Conservation (phyloP, 2,329 filamentous ascomycete genomes). For the Akanthomyces uredinophilus region DNA sequence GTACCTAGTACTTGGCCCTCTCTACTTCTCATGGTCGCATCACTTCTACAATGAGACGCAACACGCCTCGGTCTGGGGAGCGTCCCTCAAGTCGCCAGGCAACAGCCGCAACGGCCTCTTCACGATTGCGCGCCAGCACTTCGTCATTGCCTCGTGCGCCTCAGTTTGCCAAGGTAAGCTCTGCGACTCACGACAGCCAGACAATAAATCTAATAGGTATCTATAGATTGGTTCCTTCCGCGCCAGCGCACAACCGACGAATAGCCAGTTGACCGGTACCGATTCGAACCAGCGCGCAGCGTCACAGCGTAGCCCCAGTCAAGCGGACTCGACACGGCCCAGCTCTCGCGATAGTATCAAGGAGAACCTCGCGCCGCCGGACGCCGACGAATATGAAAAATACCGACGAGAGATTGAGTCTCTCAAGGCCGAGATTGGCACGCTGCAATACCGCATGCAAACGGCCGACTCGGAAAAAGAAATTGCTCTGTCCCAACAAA, state of each 20-base stretch:
- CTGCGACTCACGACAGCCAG: background rate
- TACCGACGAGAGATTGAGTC: slow-evolving; percentile 62
- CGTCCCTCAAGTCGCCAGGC: slow-evolving; percentile 25
- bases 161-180: slow-evolving; percentile 24
- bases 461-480: slow-evolving; percentile 85
- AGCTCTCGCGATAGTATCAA: slow-evolving; percentile 55
- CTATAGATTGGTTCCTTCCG: slow-evolving; percentile 31
- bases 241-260: slow-evolving; percentile 51
- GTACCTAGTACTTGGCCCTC: slow-evolving; percentile 5
- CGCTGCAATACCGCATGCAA: slow-evolving; percentile 80
- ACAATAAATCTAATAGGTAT: slow-evolving; percentile 4
- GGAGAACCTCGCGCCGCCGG: slow-evolving; percentile 54
- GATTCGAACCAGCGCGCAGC: slow-evolving; percentile 35
- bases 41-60: slow-evolving; percentile 28
- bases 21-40: background rate
- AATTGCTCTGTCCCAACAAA: slow-evolving; percentile 69
- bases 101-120: slow-evolving; percentile 26
- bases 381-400: slow-evolving; percentile 54
- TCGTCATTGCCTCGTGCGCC: slow-evolving; percentile 32
- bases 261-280: slow-evolving; percentile 54
- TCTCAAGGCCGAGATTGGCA: slow-evolving; percentile 83
- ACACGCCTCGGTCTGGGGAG: slow-evolving; percentile 29
- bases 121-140: slow-evolving; percentile 31
- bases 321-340: slow-evolving; percentile 37
- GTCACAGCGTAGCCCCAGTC: slow-evolving; percentile 39